These are phyloP conservation scores for Mucuna pruriens DNA, from an alignment of 306 rosid genomes.

Conservation along the genomic window DNA sequence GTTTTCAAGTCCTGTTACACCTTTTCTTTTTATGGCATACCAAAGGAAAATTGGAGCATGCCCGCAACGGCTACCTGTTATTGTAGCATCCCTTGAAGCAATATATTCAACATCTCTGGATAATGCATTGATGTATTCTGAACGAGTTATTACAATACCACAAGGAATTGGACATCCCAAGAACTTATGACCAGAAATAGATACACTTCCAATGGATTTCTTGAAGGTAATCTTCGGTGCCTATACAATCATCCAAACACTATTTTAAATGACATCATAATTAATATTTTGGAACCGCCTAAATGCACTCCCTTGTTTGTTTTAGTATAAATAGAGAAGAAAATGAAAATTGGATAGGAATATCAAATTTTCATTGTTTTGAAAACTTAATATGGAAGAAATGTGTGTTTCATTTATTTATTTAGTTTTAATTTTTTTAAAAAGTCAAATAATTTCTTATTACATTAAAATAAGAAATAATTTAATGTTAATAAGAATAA, in stretches of 20 bases:
- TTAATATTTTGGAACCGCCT: not conserved
- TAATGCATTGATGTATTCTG: constrained; percentile 56
- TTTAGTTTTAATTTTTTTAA: no score
- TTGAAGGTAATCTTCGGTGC: constrained; percentile 32
- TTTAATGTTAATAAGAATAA: no score
- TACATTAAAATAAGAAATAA: no score
- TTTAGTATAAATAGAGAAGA: no score
- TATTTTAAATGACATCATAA: not conserved
- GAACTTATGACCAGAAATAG: constrained; percentile 33
- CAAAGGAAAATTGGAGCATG: constrained; percentile 76
- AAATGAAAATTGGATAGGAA: no score
- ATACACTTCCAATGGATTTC: constrained; percentile 32
- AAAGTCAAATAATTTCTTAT: no score
- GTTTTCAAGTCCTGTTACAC: constrained; percentile 62
- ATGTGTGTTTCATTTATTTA: no score
- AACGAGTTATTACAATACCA: constrained; percentile 42
- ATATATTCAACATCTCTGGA: constrained; percentile 66
- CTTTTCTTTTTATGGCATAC: constrained; percentile 68
- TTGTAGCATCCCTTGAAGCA: constrained; percentile 75
- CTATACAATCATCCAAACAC: not conserved
- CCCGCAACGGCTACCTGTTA: constrained; percentile 75
- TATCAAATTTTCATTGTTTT: no score
- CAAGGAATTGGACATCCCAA: constrained; percentile 40
- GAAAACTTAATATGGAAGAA: no score
- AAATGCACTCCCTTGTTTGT: no score